These are phyloP conservation scores for Agrocybe chaxingu DNA, from an alignment of 768 basidiomycete genomes.

Conservation along the genomic window DNA sequence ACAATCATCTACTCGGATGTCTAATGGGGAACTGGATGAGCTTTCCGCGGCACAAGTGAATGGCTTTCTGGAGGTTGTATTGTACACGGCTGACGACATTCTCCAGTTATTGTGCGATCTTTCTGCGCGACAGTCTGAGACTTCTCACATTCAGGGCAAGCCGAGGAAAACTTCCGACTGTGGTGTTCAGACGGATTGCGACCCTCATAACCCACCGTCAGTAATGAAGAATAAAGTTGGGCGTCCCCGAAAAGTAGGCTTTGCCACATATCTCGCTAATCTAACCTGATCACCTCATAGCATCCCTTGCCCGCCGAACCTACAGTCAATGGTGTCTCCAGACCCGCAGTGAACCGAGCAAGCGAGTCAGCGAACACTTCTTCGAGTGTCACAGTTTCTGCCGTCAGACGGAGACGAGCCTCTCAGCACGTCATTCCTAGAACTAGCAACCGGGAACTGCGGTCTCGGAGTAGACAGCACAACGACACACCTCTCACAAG, in stretches of 20 bases:
- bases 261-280: not conserved
- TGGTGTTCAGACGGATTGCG: slow-evolving; percentile 27
- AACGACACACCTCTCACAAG: slow-evolving; percentile 35
- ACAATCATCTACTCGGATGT: slow-evolving; percentile 17
- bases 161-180: slow-evolving; percentile 20
- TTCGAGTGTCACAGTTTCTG: slow-evolving; percentile 30
- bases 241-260: slow-evolving; percentile 20
- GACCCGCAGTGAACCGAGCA: slow-evolving; percentile 16
- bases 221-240: slow-evolving; percentile 20
- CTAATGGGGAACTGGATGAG: slow-evolving; percentile 42
- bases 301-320: slow-evolving; percentile 12
- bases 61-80: not conserved
- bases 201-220: slow-evolving; percentile 11
- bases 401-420: slow-evolving; percentile 35
- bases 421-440: slow-evolving; percentile 26
- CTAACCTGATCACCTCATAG: not conserved
- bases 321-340: slow-evolving; percentile 7
- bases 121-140: slow-evolving; percentile 10
- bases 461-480: slow-evolving; percentile 42
- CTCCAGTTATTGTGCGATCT: slow-evolving; percentile 26
- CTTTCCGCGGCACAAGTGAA: slow-evolving; percentile 59
- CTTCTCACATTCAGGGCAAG: slow-evolving; percentile 8
- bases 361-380: slow-evolving; percentile 23
- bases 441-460: slow-evolving; percentile 39
- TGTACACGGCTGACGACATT: not conserved